Evolutionary conservation across 179 eudicot genomes (phyloP).

Genomic region (Spergularia azorica): DNA sequence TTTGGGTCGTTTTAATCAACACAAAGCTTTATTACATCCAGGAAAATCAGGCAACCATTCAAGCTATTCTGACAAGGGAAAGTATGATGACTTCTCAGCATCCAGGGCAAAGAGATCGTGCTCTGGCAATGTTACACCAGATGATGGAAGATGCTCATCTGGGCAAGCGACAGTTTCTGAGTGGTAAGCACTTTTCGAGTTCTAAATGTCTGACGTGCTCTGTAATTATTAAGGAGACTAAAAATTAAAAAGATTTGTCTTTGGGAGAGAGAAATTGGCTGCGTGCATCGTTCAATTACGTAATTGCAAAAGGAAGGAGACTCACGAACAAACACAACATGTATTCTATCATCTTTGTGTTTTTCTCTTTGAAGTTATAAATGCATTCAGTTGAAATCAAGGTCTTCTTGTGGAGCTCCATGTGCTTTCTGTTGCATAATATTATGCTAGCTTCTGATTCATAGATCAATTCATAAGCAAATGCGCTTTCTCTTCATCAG

Average conservation of each 20-base stretch:
- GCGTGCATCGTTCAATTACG: background rate
- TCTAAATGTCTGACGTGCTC: too few species aligned
- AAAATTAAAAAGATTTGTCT: background rate
- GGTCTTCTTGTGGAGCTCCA: background rate
- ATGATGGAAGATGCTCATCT: constrained; percentile 99
- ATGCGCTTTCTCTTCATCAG: constrained; percentile 6
- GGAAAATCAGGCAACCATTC: constrained; percentile 79
- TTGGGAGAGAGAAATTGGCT: background rate
- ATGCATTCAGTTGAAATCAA: background rate
- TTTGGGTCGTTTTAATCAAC: background rate
- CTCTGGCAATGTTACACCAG: constrained; percentile 89
- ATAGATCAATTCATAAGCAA: background rate
- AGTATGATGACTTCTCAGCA: constrained; percentile 43
- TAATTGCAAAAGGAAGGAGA: background rate
- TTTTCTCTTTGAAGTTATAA: background rate
- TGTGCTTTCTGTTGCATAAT: background rate
- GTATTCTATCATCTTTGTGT: background rate
- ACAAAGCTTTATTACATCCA: constrained; percentile 29
- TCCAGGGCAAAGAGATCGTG: constrained; percentile 88
- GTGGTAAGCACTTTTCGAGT: constrained; percentile 48
- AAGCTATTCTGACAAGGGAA: constrained; percentile 75
- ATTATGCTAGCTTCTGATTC: background rate
- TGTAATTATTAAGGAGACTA: background rate
- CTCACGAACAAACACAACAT: background rate
- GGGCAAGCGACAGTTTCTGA: constrained; percentile 97